Percentiles rank a stretch among this genome's conserved stretches.
Conservation (phyloP, 108 stramenopile genomes). For the Skeletonema menzelii region DNA sequence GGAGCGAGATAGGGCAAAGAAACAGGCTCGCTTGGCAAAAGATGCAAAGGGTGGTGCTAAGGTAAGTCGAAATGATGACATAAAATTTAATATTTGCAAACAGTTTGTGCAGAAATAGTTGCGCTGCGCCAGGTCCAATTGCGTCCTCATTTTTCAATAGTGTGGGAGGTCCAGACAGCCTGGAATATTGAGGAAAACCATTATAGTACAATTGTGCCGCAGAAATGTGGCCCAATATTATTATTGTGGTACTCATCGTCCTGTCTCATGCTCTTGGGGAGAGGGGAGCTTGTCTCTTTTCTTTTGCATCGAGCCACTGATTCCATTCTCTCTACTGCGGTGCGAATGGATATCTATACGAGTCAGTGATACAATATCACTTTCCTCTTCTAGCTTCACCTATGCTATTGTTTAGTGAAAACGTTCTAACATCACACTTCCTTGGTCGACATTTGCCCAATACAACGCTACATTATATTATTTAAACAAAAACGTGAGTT, state of each 20-base stretch:
- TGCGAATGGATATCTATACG: not conserved
- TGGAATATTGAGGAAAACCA: slow-evolving; percentile 6
- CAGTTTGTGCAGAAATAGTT: not conserved
- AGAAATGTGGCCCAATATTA: slow-evolving; percentile 6
- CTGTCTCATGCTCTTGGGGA: not conserved
- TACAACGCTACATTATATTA: not conserved
- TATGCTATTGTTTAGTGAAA: not conserved
- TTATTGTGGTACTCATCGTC: not conserved
- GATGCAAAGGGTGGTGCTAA: slow-evolving; percentile 47
- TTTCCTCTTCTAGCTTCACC: not conserved
- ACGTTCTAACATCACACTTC: not conserved
- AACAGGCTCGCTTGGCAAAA: slow-evolving; percentile 54
- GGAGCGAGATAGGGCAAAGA: slow-evolving; percentile 80
- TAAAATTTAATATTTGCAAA: not conserved
- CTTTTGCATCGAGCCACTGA: not conserved
- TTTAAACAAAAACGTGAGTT: not conserved
- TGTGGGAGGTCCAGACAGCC: slow-evolving; percentile 21
- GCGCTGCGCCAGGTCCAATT: slow-evolving; percentile 5
- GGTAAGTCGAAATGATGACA: slow-evolving; percentile 9
- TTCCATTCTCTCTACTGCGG: not conserved
- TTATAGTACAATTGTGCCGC: not conserved
- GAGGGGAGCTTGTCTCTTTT: not conserved
- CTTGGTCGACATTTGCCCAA: not conserved
- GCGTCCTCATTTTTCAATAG: slow-evolving; percentile 4
- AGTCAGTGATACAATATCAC: not conserved